phyloP scores from a whole-genome alignment of 78 protist genomes.

The Chrysochromulina tobinii region DNA sequence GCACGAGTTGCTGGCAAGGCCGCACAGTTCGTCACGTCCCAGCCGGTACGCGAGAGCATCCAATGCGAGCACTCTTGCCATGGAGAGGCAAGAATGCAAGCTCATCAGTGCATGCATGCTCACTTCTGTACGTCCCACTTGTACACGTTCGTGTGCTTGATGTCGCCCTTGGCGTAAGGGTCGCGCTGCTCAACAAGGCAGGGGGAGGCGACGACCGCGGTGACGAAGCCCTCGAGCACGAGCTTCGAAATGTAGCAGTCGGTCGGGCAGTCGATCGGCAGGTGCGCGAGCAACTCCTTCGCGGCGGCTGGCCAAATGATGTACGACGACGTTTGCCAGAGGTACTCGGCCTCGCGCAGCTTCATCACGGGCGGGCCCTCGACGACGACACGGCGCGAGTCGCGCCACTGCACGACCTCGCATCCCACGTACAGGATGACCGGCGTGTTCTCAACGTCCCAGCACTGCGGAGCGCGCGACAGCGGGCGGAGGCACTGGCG shows the following conservation, averaged over 20 bases:
- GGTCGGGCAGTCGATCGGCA: not conserved
- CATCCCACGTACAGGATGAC: not conserved
- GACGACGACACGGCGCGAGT: not conserved
- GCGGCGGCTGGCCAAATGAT: constrained; percentile 3
- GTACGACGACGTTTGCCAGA: not conserved
- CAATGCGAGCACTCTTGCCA: no score
- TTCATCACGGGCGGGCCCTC: not conserved
- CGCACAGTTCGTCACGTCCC: no score
- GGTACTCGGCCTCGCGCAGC: not conserved
- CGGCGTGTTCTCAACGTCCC: not conserved
- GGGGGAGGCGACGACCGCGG: no score
- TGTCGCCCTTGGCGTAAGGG: no score
- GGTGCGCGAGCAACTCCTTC: not conserved
- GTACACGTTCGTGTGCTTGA: no score
- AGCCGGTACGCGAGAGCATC: no score
- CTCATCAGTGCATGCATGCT: no score
- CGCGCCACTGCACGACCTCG: not conserved
- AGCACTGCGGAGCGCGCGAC: not conserved
- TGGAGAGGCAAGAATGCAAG: no score
- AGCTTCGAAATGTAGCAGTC: not conserved
- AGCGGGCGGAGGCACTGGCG: not conserved
- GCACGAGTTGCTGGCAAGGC: no score
- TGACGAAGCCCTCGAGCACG: no score
- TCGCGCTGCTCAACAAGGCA: no score
- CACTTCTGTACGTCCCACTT: no score